These are phyloP conservation scores for Cenococcum geophilum DNA, from an alignment of 495 filamentous ascomycete genomes.

Conservation along the genomic window DNA sequence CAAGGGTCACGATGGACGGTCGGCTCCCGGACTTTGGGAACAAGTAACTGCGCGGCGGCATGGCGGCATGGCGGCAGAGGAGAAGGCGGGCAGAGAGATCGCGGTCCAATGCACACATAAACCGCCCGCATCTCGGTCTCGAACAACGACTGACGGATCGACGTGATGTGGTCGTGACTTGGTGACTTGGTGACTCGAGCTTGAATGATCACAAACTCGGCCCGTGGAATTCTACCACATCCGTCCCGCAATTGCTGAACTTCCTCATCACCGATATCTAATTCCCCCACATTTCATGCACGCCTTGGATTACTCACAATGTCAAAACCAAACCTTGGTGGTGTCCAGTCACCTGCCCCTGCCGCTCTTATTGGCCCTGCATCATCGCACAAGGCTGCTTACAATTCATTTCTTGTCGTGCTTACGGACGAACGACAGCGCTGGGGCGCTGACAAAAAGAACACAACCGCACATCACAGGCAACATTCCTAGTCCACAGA, in stretches of 20 bases:
- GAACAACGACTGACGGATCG: too few species aligned
- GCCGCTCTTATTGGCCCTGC: too few species aligned
- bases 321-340: background rate
- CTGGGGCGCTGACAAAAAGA: background rate
- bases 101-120: background rate
- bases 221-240: background rate
- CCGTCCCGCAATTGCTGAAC: background rate
- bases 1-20: background rate
- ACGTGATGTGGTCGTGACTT: too few species aligned
- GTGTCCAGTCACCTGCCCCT: background rate
- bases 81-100: background rate
- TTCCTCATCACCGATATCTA: background rate
- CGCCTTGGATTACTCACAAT: background rate
- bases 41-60: background rate
- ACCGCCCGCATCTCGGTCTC: too few species aligned
- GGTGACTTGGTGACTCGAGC: too few species aligned
- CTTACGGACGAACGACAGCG: background rate
- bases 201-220: too few species aligned
- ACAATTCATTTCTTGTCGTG: slow-evolving; percentile 2
- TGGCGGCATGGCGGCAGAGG: background rate
- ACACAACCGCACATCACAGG: background rate
- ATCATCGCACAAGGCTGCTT: slow-evolving; percentile 6
- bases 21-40: background rate
- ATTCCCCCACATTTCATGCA: background rate
- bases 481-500: background rate